These are phyloP conservation scores for Fusarium tjaetaba DNA, from an alignment of 2,329 filamentous ascomycete genomes.

Conservation along the genomic window DNA sequence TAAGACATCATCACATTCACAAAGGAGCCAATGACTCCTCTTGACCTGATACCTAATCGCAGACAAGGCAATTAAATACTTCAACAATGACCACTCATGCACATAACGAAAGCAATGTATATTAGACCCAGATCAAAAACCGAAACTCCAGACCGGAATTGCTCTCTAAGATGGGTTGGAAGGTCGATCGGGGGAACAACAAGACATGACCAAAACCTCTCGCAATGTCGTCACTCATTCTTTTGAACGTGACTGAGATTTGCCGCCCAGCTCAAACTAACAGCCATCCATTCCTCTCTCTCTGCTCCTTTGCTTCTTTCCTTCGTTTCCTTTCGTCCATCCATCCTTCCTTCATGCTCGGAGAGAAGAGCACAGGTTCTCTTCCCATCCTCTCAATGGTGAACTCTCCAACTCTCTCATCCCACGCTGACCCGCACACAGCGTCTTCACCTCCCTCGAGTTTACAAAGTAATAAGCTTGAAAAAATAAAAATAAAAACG, in stretches of 20 bases:
- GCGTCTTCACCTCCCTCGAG: slow-evolving; percentile 16
- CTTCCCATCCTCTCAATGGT: slow-evolving; percentile 20
- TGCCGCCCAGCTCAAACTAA: slow-evolving; percentile 31
- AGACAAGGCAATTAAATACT: slow-evolving; percentile 15
- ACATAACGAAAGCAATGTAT: slow-evolving; percentile 48
- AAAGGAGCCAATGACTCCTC: slow-evolving; percentile 1
- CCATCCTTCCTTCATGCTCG: slow-evolving; percentile 4
- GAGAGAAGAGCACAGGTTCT: neutral
- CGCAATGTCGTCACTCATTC: slow-evolving; percentile 33
- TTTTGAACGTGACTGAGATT: slow-evolving; percentile 34
- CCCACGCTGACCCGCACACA: slow-evolving; percentile 27
- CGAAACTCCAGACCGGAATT: slow-evolving; percentile 61
- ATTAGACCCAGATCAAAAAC: slow-evolving; percentile 57
- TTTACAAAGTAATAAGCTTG: slow-evolving; percentile 41
- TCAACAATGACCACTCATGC: slow-evolving; percentile 23
- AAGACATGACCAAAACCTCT: slow-evolving; percentile 42
- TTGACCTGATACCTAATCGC: neutral
- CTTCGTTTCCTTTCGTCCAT: slow-evolving; percentile 17
- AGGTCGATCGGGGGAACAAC: slow-evolving; percentile 39
- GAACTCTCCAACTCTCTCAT: slow-evolving; percentile 32
- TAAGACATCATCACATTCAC: neutral
- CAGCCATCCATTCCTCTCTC: slow-evolving; percentile 30
- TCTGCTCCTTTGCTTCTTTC: slow-evolving; percentile 19
- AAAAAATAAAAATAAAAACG: slow-evolving; percentile 39
- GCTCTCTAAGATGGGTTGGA: slow-evolving; percentile 50